These are phyloP conservation scores for Phaeosphaeriaceae sp. DNA, from an alignment of 2,329 filamentous ascomycete species.

Conservation along the genomic window DNA sequence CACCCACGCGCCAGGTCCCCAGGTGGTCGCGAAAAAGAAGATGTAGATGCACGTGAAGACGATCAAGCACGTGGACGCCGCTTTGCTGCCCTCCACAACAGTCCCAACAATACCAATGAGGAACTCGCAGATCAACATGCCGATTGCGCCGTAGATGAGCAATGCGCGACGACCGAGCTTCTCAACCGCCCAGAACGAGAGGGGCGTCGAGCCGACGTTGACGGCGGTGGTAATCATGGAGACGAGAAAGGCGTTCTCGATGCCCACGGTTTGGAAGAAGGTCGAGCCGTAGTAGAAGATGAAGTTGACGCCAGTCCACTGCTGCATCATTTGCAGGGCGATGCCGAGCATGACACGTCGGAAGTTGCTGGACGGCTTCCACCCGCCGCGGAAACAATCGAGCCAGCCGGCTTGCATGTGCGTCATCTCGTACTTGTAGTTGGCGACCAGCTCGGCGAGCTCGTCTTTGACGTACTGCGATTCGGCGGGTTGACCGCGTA, in stretches of 20 bases:
- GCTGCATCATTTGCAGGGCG: constrained; percentile 60
- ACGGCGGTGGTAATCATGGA: constrained; percentile 86
- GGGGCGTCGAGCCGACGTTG: constrained; percentile 84
- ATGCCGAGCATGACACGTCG: constrained; percentile 58
- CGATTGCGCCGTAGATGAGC: constrained; percentile 78
- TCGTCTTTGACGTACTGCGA: constrained; percentile 81
- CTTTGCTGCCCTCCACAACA: constrained; percentile 53
- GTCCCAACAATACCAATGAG: constrained; percentile 75
- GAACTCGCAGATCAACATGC: constrained; percentile 89
- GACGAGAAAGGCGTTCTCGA: constrained; percentile 81
- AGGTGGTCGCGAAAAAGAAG: constrained; percentile 89
- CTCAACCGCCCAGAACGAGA: constrained; percentile 90
- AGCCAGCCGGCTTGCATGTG: constrained; percentile 70
- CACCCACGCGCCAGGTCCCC: constrained; percentile 76
- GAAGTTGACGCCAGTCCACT: constrained; percentile 85
- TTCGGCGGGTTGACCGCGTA: constrained; percentile 77
- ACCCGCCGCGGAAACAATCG: constrained; percentile 67
- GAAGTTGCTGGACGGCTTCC: constrained; percentile 60
- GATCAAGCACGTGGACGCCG: constrained; percentile 67
- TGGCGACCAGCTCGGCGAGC: constrained; percentile 85
- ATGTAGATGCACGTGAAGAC: constrained; percentile 92
- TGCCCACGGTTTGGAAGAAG: constrained; percentile 69
- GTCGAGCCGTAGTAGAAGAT: constrained; percentile 44
- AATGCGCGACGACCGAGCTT: constrained; percentile 80
- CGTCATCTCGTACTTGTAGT: constrained; percentile 78